Percentiles rank a stretch among this genome's conserved stretches.
phyloP scores from a whole-genome alignment of 2,329 filamentous ascomycete genomes.

The Neopestalotiopsis clavispora region DNA sequence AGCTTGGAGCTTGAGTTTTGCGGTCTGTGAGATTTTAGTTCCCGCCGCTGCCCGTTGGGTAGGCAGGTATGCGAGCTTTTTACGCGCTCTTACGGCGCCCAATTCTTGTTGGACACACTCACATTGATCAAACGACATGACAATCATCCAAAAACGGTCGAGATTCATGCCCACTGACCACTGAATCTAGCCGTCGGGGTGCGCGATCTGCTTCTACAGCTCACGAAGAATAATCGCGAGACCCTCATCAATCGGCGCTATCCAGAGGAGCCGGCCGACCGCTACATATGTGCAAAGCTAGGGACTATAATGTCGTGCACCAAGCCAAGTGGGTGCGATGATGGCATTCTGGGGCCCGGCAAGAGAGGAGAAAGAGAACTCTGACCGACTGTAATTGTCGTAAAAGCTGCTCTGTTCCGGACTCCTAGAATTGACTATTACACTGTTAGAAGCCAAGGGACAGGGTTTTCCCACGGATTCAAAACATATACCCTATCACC shows the following conservation, averaged over 20 bases:
- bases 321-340: not conserved
- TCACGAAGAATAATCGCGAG: not conserved
- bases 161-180: not conserved
- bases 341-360: not conserved
- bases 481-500: not conserved
- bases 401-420: not conserved
- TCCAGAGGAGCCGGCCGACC: not conserved
- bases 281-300: not conserved
- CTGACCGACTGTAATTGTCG: not conserved
- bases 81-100: not conserved
- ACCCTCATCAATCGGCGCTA: not conserved
- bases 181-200: not conserved
- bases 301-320: not conserved
- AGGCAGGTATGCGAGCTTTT: not conserved
- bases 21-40: slow-evolving; percentile 2
- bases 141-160: not conserved
- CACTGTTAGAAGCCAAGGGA: not conserved
- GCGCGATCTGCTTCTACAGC: not conserved
- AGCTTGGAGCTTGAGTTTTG: not conserved
- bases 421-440: not conserved
- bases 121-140: not conserved
- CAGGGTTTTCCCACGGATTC: not conserved
- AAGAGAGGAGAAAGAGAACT: not conserved
- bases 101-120: not conserved
- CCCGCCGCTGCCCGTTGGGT: not conserved